These are phyloP conservation scores for Metarhizium rileyi DNA, from an alignment of 2,329 filamentous ascomycete genomes.

Conservation along the genomic window DNA sequence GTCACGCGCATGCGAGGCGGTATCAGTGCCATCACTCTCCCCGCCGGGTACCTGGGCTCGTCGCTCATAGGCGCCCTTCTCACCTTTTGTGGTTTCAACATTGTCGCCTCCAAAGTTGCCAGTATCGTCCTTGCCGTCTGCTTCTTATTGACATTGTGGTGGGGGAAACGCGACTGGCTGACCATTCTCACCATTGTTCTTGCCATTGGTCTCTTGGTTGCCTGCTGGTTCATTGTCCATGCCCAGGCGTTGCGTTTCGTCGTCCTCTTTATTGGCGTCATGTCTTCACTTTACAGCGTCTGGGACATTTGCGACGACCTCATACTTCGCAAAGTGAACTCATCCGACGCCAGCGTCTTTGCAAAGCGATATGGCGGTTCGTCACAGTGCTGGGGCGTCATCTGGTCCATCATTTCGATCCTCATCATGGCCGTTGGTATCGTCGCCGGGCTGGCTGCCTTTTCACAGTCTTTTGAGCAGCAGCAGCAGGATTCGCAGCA, in stretches of 20 bases:
- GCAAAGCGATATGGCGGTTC: slow-evolving; percentile 69
- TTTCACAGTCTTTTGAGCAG: slow-evolving; percentile 58
- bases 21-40: slow-evolving; percentile 58
- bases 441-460: slow-evolving; percentile 66
- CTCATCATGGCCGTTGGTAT: slow-evolving; percentile 64
- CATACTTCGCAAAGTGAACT: slow-evolving; percentile 71
- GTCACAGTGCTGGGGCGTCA: slow-evolving; percentile 70
- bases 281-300: slow-evolving; percentile 70
- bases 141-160: slow-evolving; percentile 73
- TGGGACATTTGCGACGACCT: slow-evolving; percentile 83
- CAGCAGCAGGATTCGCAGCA: slow-evolving; percentile 59
- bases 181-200: slow-evolving; percentile 61
- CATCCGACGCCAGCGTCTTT: slow-evolving; percentile 70
- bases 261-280: slow-evolving; percentile 72
- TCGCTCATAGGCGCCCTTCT: slow-evolving; percentile 67
- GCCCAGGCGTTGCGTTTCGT: slow-evolving; percentile 65
- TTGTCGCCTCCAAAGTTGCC: slow-evolving; percentile 71
- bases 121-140: slow-evolving; percentile 63
- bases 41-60: slow-evolving; percentile 69
- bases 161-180: slow-evolving; percentile 69
- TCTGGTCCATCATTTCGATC: slow-evolving; percentile 67
- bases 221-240: slow-evolving; percentile 71
- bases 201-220: slow-evolving; percentile 61
- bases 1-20: slow-evolving; percentile 71
- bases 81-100: slow-evolving; percentile 73